phyloP scores from a whole-genome alignment of 1,139 yeast species.

The Saccharomyces hybrid region DNA sequence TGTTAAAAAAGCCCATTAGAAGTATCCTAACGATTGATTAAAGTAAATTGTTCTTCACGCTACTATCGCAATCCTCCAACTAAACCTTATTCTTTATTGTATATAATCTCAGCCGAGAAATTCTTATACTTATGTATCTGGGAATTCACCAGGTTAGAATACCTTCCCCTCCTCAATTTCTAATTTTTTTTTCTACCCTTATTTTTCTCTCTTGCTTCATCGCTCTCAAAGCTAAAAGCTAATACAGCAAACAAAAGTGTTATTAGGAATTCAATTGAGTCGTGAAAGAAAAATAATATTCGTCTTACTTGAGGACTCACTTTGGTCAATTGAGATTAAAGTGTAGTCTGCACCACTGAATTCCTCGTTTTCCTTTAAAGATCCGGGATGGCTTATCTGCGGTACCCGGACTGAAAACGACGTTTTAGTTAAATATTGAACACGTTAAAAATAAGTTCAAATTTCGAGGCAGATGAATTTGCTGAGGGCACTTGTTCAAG shows the following conservation, averaged over 20 bases:
- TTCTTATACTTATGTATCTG: not conserved
- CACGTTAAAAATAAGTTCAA: not conserved
- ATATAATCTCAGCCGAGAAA: not conserved
- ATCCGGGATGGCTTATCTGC: not conserved
- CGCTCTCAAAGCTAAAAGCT: not conserved
- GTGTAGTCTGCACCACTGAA: not conserved
- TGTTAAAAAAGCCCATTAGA: conserved; percentile 24
- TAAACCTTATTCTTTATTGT: not conserved
- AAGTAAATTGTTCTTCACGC: not conserved
- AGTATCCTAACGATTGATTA: not conserved
- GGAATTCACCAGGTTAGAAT: not conserved
- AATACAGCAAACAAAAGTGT: not conserved
- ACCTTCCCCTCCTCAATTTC: not conserved
- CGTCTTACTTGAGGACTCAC: not conserved
- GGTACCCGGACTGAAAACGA: not conserved
- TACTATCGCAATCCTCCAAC: not conserved
- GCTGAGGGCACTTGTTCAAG: not conserved
- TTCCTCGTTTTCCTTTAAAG: not conserved
- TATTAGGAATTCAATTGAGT: not conserved
- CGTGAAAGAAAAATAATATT: not conserved
- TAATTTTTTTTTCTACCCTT: not conserved
- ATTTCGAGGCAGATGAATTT: not conserved
- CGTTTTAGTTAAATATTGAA: not conserved
- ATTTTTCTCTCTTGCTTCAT: not conserved
- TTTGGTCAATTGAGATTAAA: not conserved